These are phyloP conservation scores for Teratosphaeria epicoccoides DNA, from an alignment of 2,329 filamentous ascomycete species.

Conservation along the genomic window DNA sequence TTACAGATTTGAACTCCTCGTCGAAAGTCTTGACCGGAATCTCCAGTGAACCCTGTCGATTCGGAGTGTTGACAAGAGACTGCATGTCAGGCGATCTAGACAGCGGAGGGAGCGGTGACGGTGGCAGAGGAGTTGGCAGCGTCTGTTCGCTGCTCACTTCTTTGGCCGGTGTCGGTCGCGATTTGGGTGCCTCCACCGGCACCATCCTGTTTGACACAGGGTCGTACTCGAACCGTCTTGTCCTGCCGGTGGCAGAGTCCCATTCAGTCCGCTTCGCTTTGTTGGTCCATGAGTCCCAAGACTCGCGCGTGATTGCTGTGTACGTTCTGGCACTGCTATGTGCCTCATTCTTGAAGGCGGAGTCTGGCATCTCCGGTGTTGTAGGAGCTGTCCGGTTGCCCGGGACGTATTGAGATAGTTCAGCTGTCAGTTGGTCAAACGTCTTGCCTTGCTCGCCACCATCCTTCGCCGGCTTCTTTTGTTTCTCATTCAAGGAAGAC, in stretches of 20 bases:
- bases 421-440: background rate
- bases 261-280: constrained; percentile 21
- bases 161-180: background rate
- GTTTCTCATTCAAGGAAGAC: background rate
- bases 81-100: constrained; percentile 4
- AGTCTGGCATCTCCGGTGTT: too few species aligned
- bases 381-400: background rate
- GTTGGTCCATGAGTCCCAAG: constrained; percentile 24
- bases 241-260: constrained; percentile 22
- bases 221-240: constrained; percentile 26
- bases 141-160: background rate
- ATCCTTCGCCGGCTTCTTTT: constrained; percentile 3
- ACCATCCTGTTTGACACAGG: constrained; percentile 30
- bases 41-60: constrained; percentile 1
- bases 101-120: background rate
- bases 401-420: background rate
- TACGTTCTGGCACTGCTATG: constrained; percentile 2
- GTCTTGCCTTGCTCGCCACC: background rate
- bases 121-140: background rate
- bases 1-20: background rate
- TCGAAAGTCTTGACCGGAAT: constrained; percentile 10
- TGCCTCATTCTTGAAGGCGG: background rate
- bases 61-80: constrained; percentile 6
- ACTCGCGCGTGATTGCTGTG: constrained; percentile 17
- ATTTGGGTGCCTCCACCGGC: constrained; percentile 7